These are phyloP conservation scores for Serpula lacrymans DNA, from an alignment of 768 basidiomycete species.

Conservation along the genomic window DNA sequence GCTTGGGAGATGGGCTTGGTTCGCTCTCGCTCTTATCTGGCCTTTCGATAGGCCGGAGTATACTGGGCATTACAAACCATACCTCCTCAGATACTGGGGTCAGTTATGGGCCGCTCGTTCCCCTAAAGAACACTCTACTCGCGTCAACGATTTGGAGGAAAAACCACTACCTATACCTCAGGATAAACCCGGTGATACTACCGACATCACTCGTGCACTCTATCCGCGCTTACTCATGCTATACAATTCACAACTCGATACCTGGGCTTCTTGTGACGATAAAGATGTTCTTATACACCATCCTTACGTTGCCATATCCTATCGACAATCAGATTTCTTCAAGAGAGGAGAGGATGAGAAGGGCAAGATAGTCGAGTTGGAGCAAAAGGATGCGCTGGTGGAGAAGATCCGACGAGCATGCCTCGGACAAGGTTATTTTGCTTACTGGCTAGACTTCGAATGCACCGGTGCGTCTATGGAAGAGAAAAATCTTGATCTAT, in stretches of 20 bases:
- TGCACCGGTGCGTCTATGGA: constrained; percentile 10
- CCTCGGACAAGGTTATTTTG: constrained; percentile 3
- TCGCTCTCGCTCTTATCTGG: constrained; percentile 14
- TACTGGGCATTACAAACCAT: constrained; percentile 12
- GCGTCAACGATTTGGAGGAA: constrained; percentile 1
- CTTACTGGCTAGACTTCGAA: constrained; percentile 19
- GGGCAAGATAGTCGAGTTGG: background rate
- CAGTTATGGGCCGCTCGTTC: constrained; percentile 22
- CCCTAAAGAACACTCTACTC: constrained; percentile 18
- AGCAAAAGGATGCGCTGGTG: constrained; percentile 7
- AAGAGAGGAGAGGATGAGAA: constrained; percentile 5
- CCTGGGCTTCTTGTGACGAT: constrained; percentile 8
- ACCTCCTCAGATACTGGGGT: constrained; percentile 15
- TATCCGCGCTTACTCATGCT: constrained; percentile 12
- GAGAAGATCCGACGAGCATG: constrained; percentile 6
- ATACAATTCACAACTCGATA: background rate
- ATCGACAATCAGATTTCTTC: constrained; percentile 9
- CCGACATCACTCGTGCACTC: constrained; percentile 9
- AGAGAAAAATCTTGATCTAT: constrained; percentile 15
- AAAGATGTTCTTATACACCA: constrained; percentile 4
- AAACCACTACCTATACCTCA: constrained; percentile 6
- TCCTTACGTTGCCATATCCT: constrained; percentile 15
- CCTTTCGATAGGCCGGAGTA: constrained; percentile 5
- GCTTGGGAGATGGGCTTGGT: constrained; percentile 14
- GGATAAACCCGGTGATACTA: background rate